Evolutionary conservation across 2,329 filamentous ascomycete species (phyloP).

Genomic region (Dactylellina haptotyla): DNA sequence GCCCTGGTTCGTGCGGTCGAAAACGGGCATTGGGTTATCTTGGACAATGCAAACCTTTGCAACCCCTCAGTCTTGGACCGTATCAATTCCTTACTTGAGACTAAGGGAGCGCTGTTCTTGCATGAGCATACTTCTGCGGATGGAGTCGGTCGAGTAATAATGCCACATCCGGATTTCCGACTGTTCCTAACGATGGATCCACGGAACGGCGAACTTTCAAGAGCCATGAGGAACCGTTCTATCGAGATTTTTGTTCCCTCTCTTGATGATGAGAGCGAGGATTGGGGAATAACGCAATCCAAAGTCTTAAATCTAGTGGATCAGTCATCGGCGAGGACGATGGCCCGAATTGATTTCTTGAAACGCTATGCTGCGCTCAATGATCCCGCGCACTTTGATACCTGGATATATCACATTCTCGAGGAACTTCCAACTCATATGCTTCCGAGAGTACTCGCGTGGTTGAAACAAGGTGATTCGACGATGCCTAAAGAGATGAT

Average conservation of each 20-base stretch:
- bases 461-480: slow-evolving; percentile 9
- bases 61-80: slow-evolving; percentile 93
- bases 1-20: slow-evolving; percentile 87
- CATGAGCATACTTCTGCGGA: slow-evolving; percentile 90
- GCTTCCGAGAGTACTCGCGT: slow-evolving; percentile 1
- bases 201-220: slow-evolving; percentile 88
- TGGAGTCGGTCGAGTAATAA: slow-evolving; percentile 81
- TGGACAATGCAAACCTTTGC: slow-evolving; percentile 97
- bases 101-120: slow-evolving; percentile 84
- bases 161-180: slow-evolving; percentile 84
- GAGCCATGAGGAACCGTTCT: slow-evolving; percentile 95
- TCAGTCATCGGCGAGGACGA: slow-evolving; percentile 27
- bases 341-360: slow-evolving; percentile 32
- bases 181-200: slow-evolving; percentile 95
- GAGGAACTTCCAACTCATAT: slow-evolving; percentile 17
- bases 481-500: background rate
- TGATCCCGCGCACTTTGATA: slow-evolving; percentile 15
- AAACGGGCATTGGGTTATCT: slow-evolving; percentile 87
- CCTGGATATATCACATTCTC: slow-evolving; percentile 38
- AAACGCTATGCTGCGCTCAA: slow-evolving; percentile 4
- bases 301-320: slow-evolving; percentile 39
- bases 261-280: slow-evolving; percentile 41
- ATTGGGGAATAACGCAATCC: slow-evolving; percentile 13
- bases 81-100: slow-evolving; percentile 92
- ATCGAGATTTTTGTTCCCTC: slow-evolving; percentile 76